Evolutionary conservation across 2,329 filamentous ascomycete species (phyloP), one percentile per base, ranked within the genome.

Genomic region (Exophiala calicioides): DNA sequence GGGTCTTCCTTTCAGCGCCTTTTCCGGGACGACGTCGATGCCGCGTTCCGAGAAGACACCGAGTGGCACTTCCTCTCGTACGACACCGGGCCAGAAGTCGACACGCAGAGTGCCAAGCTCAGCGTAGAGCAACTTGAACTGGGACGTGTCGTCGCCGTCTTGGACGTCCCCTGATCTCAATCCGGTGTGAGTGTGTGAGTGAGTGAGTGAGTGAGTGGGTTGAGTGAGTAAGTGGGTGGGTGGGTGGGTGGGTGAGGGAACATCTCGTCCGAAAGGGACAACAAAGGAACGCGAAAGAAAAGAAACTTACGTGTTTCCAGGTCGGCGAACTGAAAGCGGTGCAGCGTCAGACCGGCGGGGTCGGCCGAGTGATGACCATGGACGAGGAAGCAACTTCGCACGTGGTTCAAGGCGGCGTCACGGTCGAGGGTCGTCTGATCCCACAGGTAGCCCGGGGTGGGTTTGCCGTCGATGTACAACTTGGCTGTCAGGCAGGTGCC

Each of bases 1-100:
- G 3, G 54, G 51, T 42, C 37, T 35, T 2, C 55, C 56, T 33
- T 62, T 59, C 20, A 62, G 33, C 3, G 53, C 42, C 31, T 62
- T 60, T 32, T 61, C 57, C 2, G 56, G 52, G n/a, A 60, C 31
- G 4, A 35, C 41, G 10, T 51, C 47, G 2, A 47, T 58, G 4
- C 50, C 46, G 3, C 30, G 13, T 3, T n/a, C 5, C 1, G 37
- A 23, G 26, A 31, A 32, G 10, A 7, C 10, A 7, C 16, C 19
- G 24, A 21, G 16, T 37, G 3, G 5, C 16, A 3, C 3, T 23
- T 16, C 9, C 3, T 24, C 24, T 4, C 6, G 31, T n/a, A 41
- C 15, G 38, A 34, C 2, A n/a, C 21, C 56, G 45, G 3, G 48
- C 27, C 38, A 45, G 10, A 52, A 12, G 21, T 45, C 34, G n/a